phyloP scores from a whole-genome alignment of 768 basidiomycete species.

The Calocera viscosa region DNA sequence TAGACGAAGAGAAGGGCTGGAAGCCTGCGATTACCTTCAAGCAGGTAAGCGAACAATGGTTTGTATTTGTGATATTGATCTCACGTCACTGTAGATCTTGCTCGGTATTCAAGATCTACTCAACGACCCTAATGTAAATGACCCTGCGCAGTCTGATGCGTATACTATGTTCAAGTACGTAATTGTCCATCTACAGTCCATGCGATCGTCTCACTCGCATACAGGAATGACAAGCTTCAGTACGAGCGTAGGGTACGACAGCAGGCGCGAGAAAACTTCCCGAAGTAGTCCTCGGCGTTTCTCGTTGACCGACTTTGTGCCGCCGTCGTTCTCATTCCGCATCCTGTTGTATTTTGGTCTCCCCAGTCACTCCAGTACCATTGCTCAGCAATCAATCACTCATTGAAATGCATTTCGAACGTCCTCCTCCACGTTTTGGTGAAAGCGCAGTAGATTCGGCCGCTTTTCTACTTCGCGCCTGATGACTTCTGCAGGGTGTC shows the following conservation, averaged over 20 bases:
- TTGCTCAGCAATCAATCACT: background rate
- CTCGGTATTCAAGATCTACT: slow-evolving; percentile 92
- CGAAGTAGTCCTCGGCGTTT: slow-evolving; percentile 44
- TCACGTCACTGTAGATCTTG: slow-evolving; percentile 50
- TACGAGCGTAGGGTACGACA: slow-evolving; percentile 80
- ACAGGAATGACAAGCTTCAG: slow-evolving; percentile 81
- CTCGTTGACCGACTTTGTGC: background rate
- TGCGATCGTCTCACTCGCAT: background rate
- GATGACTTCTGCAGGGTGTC: slow-evolving; percentile 3
- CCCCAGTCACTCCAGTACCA: background rate
- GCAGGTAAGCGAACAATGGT: slow-evolving; percentile 45
- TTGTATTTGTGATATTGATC: background rate
- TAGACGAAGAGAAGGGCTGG: slow-evolving; percentile 99
- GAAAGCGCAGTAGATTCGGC: background rate
- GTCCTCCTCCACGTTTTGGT: background rate
- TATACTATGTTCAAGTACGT: slow-evolving; percentile 97
- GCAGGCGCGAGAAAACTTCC: slow-evolving; percentile 82
- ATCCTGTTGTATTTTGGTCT: background rate
- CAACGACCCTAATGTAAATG: slow-evolving; percentile 90
- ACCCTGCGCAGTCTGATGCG: slow-evolving; percentile 96
- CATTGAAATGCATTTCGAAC: slow-evolving; percentile 8
- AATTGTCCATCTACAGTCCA: background rate
- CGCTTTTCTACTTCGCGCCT: background rate
- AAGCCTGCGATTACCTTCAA: slow-evolving; percentile 98
- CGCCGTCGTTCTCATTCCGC: background rate